These are phyloP conservation scores for Cnidoscolus chayamansa DNA, from an alignment of 441 rosid genomes.

Conservation along the genomic window DNA sequence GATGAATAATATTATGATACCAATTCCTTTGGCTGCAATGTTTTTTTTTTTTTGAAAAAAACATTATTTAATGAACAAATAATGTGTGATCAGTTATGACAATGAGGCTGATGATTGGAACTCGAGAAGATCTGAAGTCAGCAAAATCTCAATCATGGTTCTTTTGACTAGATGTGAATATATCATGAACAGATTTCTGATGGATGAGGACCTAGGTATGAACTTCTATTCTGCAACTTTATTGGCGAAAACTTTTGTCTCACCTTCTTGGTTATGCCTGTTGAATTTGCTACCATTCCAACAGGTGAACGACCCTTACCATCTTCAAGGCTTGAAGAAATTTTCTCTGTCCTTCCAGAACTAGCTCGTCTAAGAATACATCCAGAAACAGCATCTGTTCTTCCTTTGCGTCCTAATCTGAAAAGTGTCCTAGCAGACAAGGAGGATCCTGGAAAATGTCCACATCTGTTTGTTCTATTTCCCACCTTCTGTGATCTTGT, in stretches of 20 bases:
- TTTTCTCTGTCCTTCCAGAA: conserved; percentile 58
- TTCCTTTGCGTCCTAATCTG: conserved; percentile 60
- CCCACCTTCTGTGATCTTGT: conserved; percentile 86
- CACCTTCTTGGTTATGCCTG: conserved; percentile 12
- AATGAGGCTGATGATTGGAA: conserved; percentile 56
- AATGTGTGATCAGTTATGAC: conserved; percentile 41
- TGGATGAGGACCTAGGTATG: conserved; percentile 72
- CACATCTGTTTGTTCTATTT: conserved; percentile 80
- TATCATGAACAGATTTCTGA: conserved; percentile 69
- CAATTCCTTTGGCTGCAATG: not conserved
- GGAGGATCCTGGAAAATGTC: conserved; percentile 35
- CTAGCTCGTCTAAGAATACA: conserved; percentile 59
- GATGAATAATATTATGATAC: too few relatives aligned
- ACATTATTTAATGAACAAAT: conserved; percentile 1
- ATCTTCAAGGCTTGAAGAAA: conserved; percentile 79
- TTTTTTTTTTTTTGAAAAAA: not conserved
- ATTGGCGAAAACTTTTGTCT: not conserved
- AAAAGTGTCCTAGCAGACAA: conserved; percentile 44
- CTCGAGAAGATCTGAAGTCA: conserved; percentile 61
- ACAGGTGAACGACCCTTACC: conserved; percentile 77
- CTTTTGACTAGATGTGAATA: conserved; percentile 73
- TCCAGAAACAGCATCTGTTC: conserved; percentile 62
- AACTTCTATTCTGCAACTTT: conserved; percentile 11
- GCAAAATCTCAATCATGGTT: conserved; percentile 62
- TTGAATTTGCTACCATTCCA: conserved; percentile 20